Evolutionary conservation across 2,329 filamentous ascomycete genomes (phyloP).

Genomic region (Magnaporthiopsis incrustans): DNA sequence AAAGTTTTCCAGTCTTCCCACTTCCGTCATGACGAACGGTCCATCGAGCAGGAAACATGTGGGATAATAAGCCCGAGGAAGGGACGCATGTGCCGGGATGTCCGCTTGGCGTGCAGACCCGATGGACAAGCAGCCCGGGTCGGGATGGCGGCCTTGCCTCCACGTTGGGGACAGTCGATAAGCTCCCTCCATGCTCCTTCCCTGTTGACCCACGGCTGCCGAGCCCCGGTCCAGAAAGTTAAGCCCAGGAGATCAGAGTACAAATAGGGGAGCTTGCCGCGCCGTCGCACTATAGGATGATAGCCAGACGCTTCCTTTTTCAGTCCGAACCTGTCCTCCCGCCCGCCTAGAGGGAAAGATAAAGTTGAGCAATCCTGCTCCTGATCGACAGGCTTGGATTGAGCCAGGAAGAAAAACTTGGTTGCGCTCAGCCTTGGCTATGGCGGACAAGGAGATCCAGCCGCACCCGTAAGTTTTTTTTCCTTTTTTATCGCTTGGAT

Average conservation of each 20-base stretch:
- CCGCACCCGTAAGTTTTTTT: background rate
- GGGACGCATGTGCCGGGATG: background rate
- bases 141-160: background rate
- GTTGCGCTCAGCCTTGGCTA: background rate
- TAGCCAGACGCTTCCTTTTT: background rate
- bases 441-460: conserved; percentile 2
- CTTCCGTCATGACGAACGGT: background rate
- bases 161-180: background rate
- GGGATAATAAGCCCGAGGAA: background rate
- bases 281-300: background rate
- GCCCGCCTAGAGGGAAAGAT: background rate
- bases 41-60: background rate
- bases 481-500: background rate
- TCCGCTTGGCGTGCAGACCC: background rate
- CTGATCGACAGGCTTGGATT: background rate
- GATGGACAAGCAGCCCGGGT: background rate
- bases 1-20: background rate
- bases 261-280: background rate
- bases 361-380: background rate
- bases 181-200: background rate
- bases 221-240: background rate
- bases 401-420: background rate
- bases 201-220: background rate
- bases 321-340: background rate
- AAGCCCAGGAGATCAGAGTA: background rate